Evolutionary conservation across 225 moss, liverwort and hornwort species (phyloP).

Genomic region (Takakia lepidozioides): DNA sequence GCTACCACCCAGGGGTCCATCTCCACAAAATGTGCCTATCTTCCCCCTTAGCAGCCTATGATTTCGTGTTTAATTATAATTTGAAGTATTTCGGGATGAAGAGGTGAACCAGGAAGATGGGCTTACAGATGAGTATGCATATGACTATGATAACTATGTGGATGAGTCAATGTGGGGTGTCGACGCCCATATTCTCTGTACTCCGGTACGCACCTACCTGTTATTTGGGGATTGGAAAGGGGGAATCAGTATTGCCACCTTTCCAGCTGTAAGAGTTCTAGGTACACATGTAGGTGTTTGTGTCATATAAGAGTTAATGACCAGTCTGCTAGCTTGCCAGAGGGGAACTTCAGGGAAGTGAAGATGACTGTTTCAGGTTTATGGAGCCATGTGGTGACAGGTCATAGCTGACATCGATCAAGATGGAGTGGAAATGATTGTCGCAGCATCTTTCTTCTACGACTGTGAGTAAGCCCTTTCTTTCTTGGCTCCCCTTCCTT

Average conservation of each 20-base stretch:
- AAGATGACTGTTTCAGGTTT: too few species aligned
- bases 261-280: too few species aligned
- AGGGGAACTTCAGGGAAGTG: too few species aligned
- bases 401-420: conserved; percentile 94
- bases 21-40: conserved; percentile 90
- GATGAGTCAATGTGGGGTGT: conserved; percentile 98
- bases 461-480: conserved; percentile 75
- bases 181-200: conserved; percentile 89
- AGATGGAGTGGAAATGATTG: conserved; percentile 86
- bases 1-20: conserved; percentile 92
- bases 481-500: too few species aligned
- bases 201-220: conserved; percentile 90
- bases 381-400: conserved; percentile 12
- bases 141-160: conserved; percentile 97
- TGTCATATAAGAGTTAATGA: too few species aligned
- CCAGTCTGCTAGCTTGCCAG: too few species aligned
- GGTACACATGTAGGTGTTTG: too few species aligned
- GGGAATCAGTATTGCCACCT: too few species aligned
- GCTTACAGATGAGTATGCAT: conserved; percentile 79
- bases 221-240: too few species aligned
- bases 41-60: too few species aligned
- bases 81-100: conserved; percentile 69
- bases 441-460: conserved; percentile 91
- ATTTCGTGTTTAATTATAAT: too few species aligned
- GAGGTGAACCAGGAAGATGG: conserved; percentile 76